A percentile compares a stretch with the other conserved stretches of the same genome.
phyloP scores from a whole-genome alignment of 2,329 filamentous ascomycete species.

The Ustilaginoidea virens region DNA sequence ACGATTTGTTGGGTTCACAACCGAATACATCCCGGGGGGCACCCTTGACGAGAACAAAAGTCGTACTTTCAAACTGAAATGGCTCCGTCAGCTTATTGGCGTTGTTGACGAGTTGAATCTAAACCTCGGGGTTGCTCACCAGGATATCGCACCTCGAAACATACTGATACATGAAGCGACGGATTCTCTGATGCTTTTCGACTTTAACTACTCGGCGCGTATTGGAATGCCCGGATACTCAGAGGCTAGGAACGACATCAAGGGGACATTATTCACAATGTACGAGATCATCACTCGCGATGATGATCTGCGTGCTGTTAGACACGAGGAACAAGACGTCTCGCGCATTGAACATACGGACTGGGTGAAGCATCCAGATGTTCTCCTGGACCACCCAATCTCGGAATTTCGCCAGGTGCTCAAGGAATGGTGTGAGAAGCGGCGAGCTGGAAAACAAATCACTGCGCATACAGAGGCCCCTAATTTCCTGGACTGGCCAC shows the following conservation, averaged over 20 bases:
- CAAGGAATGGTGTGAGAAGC: constrained; percentile 11
- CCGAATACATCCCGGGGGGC: constrained; percentile 18
- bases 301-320: constrained; percentile 7
- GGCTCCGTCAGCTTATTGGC: constrained; percentile 18
- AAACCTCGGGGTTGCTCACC: constrained; percentile 19
- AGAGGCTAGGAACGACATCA: constrained; percentile 14
- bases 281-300: constrained; percentile 21
- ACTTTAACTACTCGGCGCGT: constrained; percentile 17
- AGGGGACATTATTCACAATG: constrained; percentile 17
- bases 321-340: constrained; percentile 12
- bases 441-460: constrained; percentile 5
- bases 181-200: constrained; percentile 19
- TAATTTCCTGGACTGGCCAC: constrained; percentile 3
- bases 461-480: constrained; percentile 1
- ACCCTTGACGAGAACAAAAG: constrained; percentile 14
- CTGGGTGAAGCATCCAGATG: constrained; percentile 18
- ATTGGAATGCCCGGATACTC: constrained; percentile 7
- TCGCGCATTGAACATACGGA: constrained; percentile 6
- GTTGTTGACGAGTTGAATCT: constrained; percentile 23
- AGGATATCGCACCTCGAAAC: constrained; percentile 22
- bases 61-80: constrained; percentile 19
- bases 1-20: constrained; percentile 21
- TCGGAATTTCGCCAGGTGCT: constrained; percentile 13
- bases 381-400: constrained; percentile 16
- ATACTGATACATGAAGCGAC: constrained; percentile 18